Percentiles rank a stretch among this genome's conserved stretches.
These are phyloP conservation scores for Tirmania nivea DNA, from an alignment of 495 filamentous ascomycete species.

Conservation along the genomic window DNA sequence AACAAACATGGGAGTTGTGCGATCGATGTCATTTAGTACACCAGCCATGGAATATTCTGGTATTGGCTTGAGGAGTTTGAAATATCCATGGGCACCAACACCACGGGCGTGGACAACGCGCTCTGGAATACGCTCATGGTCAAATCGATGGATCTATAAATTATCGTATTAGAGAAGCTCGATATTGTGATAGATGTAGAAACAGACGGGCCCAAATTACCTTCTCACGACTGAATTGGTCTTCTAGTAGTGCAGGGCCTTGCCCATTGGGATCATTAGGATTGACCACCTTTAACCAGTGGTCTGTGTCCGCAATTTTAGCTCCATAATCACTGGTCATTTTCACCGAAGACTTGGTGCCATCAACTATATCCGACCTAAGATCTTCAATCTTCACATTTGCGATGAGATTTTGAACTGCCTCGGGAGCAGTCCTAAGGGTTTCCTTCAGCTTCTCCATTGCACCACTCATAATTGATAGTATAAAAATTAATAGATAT, in stretches of 20 bases:
- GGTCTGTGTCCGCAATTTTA: conserved; percentile 49
- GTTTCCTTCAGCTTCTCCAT: too few species aligned
- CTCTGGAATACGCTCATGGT: conserved; percentile 76
- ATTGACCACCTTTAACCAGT: conserved; percentile 49
- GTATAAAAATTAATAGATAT: too few species aligned
- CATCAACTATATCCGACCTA: conserved; percentile 12
- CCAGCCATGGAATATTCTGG: conserved; percentile 45
- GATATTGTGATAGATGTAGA: too few species aligned
- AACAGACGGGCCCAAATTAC: not conserved
- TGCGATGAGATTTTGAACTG: conserved; percentile 1
- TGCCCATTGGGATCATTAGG: conserved; percentile 23
- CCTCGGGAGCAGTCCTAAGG: too few species aligned
- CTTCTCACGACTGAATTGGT: conserved; percentile 52
- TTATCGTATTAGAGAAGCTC: not conserved
- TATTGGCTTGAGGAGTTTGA: conserved; percentile 41
- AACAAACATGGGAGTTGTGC: conserved; percentile 57
- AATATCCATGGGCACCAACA: conserved; percentile 49
- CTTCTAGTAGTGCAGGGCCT: conserved; percentile 63
- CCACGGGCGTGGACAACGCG: conserved; percentile 78
- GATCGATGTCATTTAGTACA: conserved; percentile 57
- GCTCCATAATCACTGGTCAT: conserved; percentile 65
- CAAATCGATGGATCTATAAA: conserved; percentile 50
- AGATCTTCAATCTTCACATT: conserved; percentile 21
- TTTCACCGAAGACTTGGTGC: conserved; percentile 9
- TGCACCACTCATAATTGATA: too few species aligned